A percentile compares a stretch with the other conserved stretches of the same genome.
Evolutionary conservation across 2,329 filamentous ascomycete genomes (phyloP).

Genomic region (Aspergillus arachidicola): DNA sequence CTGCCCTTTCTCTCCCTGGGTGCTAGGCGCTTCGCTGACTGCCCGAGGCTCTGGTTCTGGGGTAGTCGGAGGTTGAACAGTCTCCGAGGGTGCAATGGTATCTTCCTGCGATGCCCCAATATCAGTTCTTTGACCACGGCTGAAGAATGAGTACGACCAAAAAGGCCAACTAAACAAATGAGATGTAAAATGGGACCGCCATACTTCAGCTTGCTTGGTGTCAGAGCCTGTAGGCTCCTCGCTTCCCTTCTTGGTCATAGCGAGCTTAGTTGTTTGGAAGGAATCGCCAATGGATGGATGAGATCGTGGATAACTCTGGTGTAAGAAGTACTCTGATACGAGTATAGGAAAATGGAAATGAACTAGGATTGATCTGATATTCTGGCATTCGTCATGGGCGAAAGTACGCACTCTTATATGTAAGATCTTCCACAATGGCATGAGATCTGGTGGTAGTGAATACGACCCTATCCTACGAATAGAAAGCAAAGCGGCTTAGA

Average conservation of each 20-base stretch:
- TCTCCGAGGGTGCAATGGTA: background rate
- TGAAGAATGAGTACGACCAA: background rate
- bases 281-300: background rate
- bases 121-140: background rate
- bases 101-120: background rate
- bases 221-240: background rate
- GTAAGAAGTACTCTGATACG: background rate
- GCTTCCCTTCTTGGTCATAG: background rate
- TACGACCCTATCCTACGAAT: background rate
- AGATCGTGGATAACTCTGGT: fast-evolving
- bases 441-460: background rate
- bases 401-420: background rate
- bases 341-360: background rate
- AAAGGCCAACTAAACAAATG: background rate
- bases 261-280: background rate
- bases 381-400: background rate
- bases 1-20: background rate
- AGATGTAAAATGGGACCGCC: background rate
- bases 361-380: background rate
- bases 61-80: background rate
- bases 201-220: background rate
- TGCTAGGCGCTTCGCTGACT: background rate
- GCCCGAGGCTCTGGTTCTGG: background rate
- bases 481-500: background rate
- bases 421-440: background rate